Percentiles rank a stretch among this genome's conserved stretches.
Conservation (phyloP, 306 rosid species). For the Acmispon strigosus region DNA sequence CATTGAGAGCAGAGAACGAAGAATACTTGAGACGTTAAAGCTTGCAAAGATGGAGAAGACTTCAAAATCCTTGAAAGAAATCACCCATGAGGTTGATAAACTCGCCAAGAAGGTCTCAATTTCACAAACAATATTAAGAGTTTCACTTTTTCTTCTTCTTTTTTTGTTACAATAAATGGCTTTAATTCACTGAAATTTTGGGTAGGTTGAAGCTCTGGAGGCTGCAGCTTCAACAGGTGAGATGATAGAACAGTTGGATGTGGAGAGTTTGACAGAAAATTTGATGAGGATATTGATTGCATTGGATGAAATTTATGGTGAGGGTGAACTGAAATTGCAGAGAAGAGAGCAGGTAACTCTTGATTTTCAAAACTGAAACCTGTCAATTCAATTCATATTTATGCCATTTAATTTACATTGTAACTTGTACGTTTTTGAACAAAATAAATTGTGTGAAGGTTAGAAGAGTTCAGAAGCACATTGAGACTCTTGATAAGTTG, state of each 20-base stretch:
- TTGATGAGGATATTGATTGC: constrained; percentile 58
- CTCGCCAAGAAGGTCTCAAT: constrained; percentile 48
- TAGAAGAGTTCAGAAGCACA: constrained; percentile 61
- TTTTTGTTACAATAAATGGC: background rate
- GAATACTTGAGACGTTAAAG: constrained; percentile 39
- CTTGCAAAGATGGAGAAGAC: constrained; percentile 47
- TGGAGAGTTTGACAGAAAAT: constrained; percentile 51
- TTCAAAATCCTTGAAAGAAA: constrained; percentile 46
- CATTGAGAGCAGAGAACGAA: constrained; percentile 44
- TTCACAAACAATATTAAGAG: background rate
- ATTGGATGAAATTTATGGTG: constrained; percentile 60
- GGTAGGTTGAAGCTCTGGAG: constrained; percentile 59
- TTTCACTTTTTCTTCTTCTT: no score
- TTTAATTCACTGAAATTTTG: constrained; percentile 16
- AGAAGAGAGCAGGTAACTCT: constrained; percentile 54
- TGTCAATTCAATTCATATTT: background rate
- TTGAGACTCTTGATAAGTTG: constrained; percentile 52
- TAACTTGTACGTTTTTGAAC: background rate
- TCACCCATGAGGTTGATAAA: constrained; percentile 49
- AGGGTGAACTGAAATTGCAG: constrained; percentile 53
- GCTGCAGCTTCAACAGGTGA: constrained; percentile 28
- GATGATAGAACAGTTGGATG: constrained; percentile 32
- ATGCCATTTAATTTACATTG: background rate
- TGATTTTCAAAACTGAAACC: background rate
- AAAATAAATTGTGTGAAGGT: constrained; percentile 41